phyloP scores from a whole-genome alignment of 768 basidiomycete genomes.

The Russula abietina region DNA sequence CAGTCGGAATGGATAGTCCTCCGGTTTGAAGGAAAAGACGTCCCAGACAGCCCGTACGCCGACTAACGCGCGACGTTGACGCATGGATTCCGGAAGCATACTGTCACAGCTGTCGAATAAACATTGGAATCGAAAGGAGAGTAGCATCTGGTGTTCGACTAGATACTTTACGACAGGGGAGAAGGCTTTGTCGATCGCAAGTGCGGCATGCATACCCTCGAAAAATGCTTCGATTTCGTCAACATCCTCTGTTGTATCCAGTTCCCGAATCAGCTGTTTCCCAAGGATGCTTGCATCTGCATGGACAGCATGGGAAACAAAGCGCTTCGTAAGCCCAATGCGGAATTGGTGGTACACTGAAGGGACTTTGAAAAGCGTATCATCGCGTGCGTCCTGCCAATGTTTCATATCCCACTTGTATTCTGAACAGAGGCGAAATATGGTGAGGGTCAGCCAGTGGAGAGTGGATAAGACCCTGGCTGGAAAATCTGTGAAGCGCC shows the following conservation, averaged over 20 bases:
- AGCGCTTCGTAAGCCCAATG: constrained; percentile 1
- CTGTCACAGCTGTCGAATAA: constrained; percentile 7
- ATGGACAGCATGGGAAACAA: not conserved
- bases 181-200: not conserved
- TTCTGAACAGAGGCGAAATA: not conserved
- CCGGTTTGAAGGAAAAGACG: constrained; percentile 6
- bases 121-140: constrained; percentile 9
- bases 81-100: not conserved
- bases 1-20: constrained; percentile 5
- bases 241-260: constrained; percentile 4
- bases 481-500: constrained; percentile 9
- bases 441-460: constrained; percentile 1
- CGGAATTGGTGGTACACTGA: constrained; percentile 7
- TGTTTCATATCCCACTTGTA: constrained; percentile 4
- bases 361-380: constrained; percentile 4
- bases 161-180: constrained; percentile 1
- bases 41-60: constrained; percentile 1
- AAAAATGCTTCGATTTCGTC: constrained; percentile 7
- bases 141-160: constrained; percentile 9
- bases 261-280: constrained; percentile 8
- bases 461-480: not conserved
- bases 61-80: not conserved
- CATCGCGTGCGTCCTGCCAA: constrained; percentile 7
- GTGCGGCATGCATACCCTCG: constrained; percentile 7
- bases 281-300: constrained; percentile 10